phyloP scores from a whole-genome alignment of 169 alveolate genomes.

The Hepatocystis sp. region DNA sequence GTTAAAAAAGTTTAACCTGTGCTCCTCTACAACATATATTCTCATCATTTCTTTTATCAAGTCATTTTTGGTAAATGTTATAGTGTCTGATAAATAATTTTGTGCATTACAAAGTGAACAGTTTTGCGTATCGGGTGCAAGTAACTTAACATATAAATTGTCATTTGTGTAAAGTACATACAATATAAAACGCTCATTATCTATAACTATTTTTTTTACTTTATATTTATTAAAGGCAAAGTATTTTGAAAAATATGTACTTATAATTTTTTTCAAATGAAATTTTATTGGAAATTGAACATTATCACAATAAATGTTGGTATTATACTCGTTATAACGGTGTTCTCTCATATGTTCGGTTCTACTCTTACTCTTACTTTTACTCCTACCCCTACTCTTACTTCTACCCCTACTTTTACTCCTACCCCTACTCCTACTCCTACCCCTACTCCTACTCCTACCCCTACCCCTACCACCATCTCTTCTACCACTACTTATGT shows the following conservation, averaged over 20 bases:
- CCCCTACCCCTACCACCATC: too few relatives aligned
- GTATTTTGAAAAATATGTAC: constrained; percentile 25
- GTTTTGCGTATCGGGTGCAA: neutral
- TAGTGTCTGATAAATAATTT: constrained; percentile 56
- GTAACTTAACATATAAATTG: constrained; percentile 42
- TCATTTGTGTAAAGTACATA: constrained; percentile 42
- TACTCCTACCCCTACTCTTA: neutral
- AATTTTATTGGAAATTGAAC: constrained; percentile 23
- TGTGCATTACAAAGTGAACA: neutral
- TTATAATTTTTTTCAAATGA: constrained; percentile 51
- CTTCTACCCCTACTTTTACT: neutral
- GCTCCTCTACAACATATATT: neutral
- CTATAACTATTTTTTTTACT: constrained; percentile 51
- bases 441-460: neutral
- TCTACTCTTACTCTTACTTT: neutral
- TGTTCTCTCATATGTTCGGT: neutral
- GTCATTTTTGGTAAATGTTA: constrained; percentile 26
- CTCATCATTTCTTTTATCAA: constrained; percentile 4
- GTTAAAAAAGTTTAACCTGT: too few relatives aligned
- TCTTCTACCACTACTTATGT: too few relatives aligned
- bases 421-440: neutral
- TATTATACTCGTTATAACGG: constrained; percentile 5
- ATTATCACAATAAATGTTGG: constrained; percentile 65
- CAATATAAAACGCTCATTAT: constrained; percentile 59
- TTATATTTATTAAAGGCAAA: constrained; percentile 39